Base-by-base conservation (phyloP, 2,329 filamentous ascomycete genomes). In the Fusarium nematophilum region DNA sequence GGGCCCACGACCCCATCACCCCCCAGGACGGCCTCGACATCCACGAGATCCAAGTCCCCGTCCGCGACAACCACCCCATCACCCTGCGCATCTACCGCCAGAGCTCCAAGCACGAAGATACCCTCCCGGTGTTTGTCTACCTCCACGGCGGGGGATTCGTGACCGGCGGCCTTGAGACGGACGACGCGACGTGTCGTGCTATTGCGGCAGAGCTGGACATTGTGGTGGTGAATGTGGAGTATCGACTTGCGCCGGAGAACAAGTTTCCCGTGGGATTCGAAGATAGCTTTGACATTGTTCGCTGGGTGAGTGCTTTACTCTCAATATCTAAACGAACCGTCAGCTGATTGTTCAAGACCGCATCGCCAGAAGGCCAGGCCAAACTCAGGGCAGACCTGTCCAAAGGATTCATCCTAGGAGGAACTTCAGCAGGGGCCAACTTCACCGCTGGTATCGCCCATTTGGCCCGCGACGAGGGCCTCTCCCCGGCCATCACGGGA, bases 391-490 rank as follows among this genome's bases (percentile, higher is more conserved):
- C 76, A 2, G 73, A 82, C 40, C 74, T 81, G 2, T 54, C 67
- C 5, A 74, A 73, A 46, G 81, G 81, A 8, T 80, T 84, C 57
- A 73, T 83, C n/a, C 66, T 84, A 0, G 79, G 81, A 8, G 82
- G 82, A 14, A 79, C 76, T 5, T 81, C 78, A 2, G 81, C 81
- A 0, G 82, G 81, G 4, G 82, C 78, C n/a, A 83, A 83, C 63
- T 76, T 84, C 50, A 75, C 80, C 0, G 77, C 78, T 0, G 78
- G 78, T 0, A 73, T 83, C 1, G 73, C 79, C 1, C 76, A 82
- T 46, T 59, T 78, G 0, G 74, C 78, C 5, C 73, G 75, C 1
- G 57, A 67, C 3, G 74, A 76, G 29, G 69, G 70, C 1, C 66
- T 81, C 6, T 57, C 67, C 0, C 78, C 79, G 1, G 72, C 71